Conservation (phyloP, 176 grass and related monocot species). For the Puccinellia tenuiflora region DNA sequence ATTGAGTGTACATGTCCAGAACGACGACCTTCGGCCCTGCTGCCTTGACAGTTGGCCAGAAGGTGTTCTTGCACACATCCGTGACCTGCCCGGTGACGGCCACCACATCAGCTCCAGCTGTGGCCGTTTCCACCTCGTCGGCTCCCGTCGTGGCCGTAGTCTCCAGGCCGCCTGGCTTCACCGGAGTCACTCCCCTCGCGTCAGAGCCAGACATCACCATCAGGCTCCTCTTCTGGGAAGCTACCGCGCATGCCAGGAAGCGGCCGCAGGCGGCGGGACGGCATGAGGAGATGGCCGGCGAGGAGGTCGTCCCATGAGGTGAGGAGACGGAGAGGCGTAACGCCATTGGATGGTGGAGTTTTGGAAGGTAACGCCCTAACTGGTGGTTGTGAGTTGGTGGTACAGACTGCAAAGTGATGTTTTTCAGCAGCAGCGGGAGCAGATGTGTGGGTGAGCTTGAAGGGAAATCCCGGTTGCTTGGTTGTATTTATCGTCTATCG, state of each 20-base stretch:
- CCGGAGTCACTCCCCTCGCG: slow-evolving; percentile 2
- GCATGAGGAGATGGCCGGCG: slow-evolving; percentile 52
- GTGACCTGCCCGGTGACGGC: slow-evolving; percentile 68
- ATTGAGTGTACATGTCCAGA: slow-evolving; percentile 98
- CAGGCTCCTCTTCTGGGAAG: slow-evolving; percentile 31
- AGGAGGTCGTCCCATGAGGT: slow-evolving; percentile 40
- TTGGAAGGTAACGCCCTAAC: slow-evolving; percentile 7
- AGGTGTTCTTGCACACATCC: slow-evolving; percentile 89
- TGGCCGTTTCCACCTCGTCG: slow-evolving; percentile 14
- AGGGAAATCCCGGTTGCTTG: slow-evolving; percentile 26
- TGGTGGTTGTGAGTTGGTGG: slow-evolving; percentile 1
- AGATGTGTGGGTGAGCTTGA: slow-evolving; percentile 38
- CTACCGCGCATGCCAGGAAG: slow-evolving; percentile 17
- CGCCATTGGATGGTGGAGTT: slow-evolving; percentile 56
- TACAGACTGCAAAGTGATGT: background rate
- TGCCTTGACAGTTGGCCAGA: slow-evolving; percentile 87
- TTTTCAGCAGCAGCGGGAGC: background rate
- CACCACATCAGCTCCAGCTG: slow-evolving; percentile 15
- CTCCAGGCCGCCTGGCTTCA: slow-evolving; percentile 57
- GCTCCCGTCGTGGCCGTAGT: slow-evolving; percentile 31
- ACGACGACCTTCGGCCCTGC: slow-evolving; percentile 75
- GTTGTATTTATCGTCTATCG: slow-evolving; percentile 18
- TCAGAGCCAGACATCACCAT: slow-evolving; percentile 16
- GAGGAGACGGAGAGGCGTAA: slow-evolving; percentile 59
- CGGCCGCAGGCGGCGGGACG: slow-evolving; percentile 21